A percentile compares a stretch with the other conserved stretches of the same genome.
These are phyloP conservation scores for Oropetium thomaeum DNA, from an alignment of 176 grass and related monocot species.

Conservation along the genomic window DNA sequence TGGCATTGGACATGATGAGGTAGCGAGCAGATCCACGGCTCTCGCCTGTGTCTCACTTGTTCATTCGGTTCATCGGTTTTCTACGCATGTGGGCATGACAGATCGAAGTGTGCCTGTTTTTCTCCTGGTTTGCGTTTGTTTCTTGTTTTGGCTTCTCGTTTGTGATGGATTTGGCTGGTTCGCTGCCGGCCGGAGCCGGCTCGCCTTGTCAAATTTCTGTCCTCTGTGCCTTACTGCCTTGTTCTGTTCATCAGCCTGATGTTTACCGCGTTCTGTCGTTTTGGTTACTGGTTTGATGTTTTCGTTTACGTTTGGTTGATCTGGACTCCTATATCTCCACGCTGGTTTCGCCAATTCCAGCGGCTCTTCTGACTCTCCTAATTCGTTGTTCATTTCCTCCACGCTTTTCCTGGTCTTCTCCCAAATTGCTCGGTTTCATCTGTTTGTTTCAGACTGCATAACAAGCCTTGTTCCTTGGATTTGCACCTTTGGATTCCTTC, in stretches of 20 bases:
- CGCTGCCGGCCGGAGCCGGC: background rate
- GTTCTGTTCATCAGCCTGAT: conserved; percentile 5
- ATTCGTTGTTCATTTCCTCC: background rate
- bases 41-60: background rate
- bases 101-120: conserved; percentile 23
- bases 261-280: background rate
- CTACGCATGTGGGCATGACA: background rate
- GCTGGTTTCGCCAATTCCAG: background rate
- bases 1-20: conserved; percentile 90
- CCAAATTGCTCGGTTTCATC: background rate
- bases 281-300: background rate
- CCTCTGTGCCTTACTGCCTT: background rate
- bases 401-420: background rate
- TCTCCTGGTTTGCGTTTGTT: conserved; percentile 17
- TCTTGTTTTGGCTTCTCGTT: background rate
- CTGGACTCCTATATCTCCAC: background rate
- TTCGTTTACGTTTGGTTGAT: conserved; percentile 21
- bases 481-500: background rate
- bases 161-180: conserved; percentile 40
- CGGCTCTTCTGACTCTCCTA: background rate
- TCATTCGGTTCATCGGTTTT: conserved; percentile 21
- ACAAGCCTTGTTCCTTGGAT: background rate
- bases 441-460: background rate
- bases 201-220: background rate
- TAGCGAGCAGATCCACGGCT: conserved; percentile 46